Base-by-base conservation (phyloP, 2,329 filamentous ascomycete species). In the Neonectria sp. region DNA sequence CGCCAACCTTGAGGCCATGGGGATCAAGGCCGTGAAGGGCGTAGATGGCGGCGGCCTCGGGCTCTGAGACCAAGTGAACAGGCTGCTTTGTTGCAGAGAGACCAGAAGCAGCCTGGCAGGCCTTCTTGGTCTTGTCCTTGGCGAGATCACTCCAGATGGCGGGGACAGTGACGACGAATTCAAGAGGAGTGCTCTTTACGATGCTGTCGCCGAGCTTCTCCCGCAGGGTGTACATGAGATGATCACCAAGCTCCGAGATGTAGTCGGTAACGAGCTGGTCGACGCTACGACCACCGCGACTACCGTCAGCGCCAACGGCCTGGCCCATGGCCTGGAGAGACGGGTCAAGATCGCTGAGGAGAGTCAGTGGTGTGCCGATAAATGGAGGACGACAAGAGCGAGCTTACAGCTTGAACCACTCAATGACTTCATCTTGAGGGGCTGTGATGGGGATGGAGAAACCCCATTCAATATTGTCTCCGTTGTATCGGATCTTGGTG, bases 91-190 rank as follows among this genome's bases (percentile, higher is more conserved):
- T 68, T 2, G 73, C 66, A 4, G 73, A 78, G 4, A 82, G 72
- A 9, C 76, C 77, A 2, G 73, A 70, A 15, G 82, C 80, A 12
- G 72, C 75, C 64, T 82, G 74, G 48, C 82, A 85, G 17, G 85
- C 85, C 56, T 81, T 78, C 52, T 79, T 78, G 1, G 85, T 89
- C 66, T 82, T 83, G 45, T 86, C 80, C 52, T 86, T 88, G 59
- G 86, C 85, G 6, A 81, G 76, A 48, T 88, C 86, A 52, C 82
- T 86, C 87, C 87, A 89, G 7, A 89, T 85, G 6, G 87, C 86
- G 1, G 87, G 87, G 0, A 89, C 86, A 0, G 87, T 88, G 51
- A 89, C 75, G 51, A 89, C 82, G 57, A 87, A 87, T 60, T 88
- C 81, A 6, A 86, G 76, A 1, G 82, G 78, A 0, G 79, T 86